Evolutionary conservation across 164 flowering plant genomes (phyloP).

Genomic region (Aristolochia californica): DNA sequence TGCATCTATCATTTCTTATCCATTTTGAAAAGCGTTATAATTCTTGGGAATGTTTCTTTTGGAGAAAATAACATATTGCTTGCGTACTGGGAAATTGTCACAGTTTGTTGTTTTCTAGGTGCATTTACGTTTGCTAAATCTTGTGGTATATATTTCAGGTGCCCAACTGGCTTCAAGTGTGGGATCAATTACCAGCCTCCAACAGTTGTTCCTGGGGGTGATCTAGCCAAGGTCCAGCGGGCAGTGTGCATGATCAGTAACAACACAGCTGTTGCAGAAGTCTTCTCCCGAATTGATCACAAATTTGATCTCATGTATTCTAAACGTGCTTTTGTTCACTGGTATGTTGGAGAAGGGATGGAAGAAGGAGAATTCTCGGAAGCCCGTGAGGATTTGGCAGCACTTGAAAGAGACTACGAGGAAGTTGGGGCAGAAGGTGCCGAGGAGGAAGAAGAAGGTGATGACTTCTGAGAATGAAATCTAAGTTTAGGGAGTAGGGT

Average conservation of each 20-base stretch:
- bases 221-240: slow-evolving; percentile 71
- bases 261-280: slow-evolving; percentile 81
- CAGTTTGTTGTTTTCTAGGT: too few relatives aligned
- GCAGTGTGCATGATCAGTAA: slow-evolving; percentile 93
- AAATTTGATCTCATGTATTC: slow-evolving; percentile 77
- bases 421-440: slow-evolving; percentile 69
- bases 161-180: slow-evolving; percentile 83
- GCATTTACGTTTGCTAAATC: too few relatives aligned
- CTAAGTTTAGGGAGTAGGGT: too few relatives aligned
- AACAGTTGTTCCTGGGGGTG: slow-evolving; percentile 72
- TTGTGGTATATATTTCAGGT: slow-evolving; percentile 25
- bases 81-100: too few relatives aligned
- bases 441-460: slow-evolving; percentile 51
- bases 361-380: slow-evolving; percentile 87
- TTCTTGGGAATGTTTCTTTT: too few relatives aligned
- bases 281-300: slow-evolving; percentile 56
- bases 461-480: slow-evolving; percentile 27
- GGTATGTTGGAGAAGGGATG: slow-evolving; percentile 90
- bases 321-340: slow-evolving; percentile 74
- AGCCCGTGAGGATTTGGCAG: slow-evolving; percentile 79
- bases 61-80: too few relatives aligned
- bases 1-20: too few relatives aligned
- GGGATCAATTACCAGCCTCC: slow-evolving; percentile 81
- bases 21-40: too few relatives aligned
- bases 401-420: slow-evolving; percentile 76